phyloP scores from a whole-genome alignment of 768 basidiomycete species.

The Termitomyces heimii region DNA sequence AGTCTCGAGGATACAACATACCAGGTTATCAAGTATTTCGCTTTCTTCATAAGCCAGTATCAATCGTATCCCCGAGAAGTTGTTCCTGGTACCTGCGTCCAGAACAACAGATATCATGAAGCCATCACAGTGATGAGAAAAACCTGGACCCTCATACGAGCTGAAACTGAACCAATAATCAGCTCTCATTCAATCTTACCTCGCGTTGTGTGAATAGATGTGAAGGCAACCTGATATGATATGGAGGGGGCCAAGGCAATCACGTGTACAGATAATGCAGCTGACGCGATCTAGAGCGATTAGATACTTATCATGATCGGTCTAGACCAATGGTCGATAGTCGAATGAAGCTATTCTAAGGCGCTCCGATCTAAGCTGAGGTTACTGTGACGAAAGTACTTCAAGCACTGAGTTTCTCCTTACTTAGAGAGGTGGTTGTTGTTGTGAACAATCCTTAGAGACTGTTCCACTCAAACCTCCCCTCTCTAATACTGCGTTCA shows the following conservation, averaged over 20 bases:
- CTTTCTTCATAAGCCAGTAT: constrained; percentile 7
- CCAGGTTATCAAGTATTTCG: constrained; percentile 3
- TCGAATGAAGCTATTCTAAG: too few relatives aligned
- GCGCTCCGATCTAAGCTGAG: too few relatives aligned
- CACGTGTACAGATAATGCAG: not conserved
- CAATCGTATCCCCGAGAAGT: constrained; percentile 7
- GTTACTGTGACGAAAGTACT: too few relatives aligned
- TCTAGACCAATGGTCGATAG: too few relatives aligned
- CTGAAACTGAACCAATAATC: constrained; percentile 6
- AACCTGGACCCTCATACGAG: constrained; percentile 5
- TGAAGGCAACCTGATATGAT: not conserved
- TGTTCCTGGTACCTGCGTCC: not conserved
- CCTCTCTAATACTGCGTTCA: too few relatives aligned
- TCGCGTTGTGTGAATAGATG: not conserved
- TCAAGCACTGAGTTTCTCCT: too few relatives aligned
- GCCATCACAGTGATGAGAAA: constrained; percentile 1
- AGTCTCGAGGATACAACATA: not conserved
- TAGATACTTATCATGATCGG: not conserved
- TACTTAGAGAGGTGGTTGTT: too few relatives aligned
- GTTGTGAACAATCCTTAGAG: too few relatives aligned
- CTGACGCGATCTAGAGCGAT: not conserved
- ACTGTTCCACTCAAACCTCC: too few relatives aligned
- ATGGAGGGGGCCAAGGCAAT: not conserved
- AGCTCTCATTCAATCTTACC: not conserved
- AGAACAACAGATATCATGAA: constrained; percentile 11